phyloP scores from a whole-genome alignment of 768 basidiomycete species.

The Saitozyma sp. region DNA sequence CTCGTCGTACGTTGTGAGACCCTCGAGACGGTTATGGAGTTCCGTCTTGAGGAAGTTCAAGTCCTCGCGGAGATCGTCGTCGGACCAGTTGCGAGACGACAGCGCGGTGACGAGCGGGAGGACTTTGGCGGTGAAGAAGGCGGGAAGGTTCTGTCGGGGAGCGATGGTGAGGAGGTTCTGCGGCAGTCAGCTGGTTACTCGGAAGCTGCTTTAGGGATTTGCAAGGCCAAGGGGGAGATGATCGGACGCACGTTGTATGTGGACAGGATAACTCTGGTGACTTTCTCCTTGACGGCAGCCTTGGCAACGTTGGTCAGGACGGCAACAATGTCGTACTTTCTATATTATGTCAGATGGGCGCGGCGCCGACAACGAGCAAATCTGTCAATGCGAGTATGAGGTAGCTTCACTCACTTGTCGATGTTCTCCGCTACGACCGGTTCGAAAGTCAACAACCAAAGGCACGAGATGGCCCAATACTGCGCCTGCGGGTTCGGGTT shows the following conservation, averaged over 20 bases:
- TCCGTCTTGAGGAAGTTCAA: conserved; percentile 83
- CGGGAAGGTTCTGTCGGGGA: conserved; percentile 80
- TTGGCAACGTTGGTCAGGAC: conserved; percentile 80
- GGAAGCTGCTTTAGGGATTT: background rate
- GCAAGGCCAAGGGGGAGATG: background rate
- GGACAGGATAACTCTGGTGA: conserved; percentile 86
- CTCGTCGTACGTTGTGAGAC: conserved; percentile 93
- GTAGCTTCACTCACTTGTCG: conserved; percentile 66
- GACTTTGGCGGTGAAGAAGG: conserved; percentile 85
- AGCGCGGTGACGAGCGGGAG: conserved; percentile 85
- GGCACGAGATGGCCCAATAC: conserved; percentile 88
- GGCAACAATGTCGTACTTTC: conserved; percentile 86
- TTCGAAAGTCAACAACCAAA: conserved; percentile 94
- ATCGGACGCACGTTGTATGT: conserved; percentile 70
- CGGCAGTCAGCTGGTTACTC: background rate
- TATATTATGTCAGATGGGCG: conserved; percentile 44
- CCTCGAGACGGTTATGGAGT: conserved; percentile 78
- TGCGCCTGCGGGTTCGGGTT: conserved; percentile 88
- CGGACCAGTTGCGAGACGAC: conserved; percentile 80
- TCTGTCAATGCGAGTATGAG: background rate
- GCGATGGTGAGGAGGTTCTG: conserved; percentile 90
- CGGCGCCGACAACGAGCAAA: background rate
- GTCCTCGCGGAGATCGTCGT: conserved; percentile 93
- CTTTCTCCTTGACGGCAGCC: conserved; percentile 92
- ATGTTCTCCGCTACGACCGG: conserved; percentile 77